phyloP scores from a whole-genome alignment of 768 basidiomycete genomes.

The Aureoboletus auriporus region DNA sequence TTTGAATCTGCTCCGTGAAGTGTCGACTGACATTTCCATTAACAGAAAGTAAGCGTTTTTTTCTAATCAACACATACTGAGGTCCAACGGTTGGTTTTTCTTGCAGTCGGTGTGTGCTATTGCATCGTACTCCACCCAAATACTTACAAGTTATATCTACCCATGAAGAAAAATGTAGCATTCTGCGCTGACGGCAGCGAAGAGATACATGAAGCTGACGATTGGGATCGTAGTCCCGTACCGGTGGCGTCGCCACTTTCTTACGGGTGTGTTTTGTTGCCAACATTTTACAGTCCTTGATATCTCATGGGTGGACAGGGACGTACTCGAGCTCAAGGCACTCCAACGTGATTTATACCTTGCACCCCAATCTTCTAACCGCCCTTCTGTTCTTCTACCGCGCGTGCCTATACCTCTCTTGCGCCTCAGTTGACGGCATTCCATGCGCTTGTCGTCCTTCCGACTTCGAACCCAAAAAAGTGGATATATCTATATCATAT shows the following conservation, averaged over 20 bases:
- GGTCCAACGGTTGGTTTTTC: neutral
- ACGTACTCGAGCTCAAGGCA: slow-evolving; percentile 65
- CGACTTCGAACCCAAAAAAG: no score
- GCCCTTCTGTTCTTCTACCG: slow-evolving; percentile 40
- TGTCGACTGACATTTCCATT: neutral
- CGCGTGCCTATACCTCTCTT: slow-evolving; percentile 62
- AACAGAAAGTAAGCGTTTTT: slow-evolving; percentile 17
- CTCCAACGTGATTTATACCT: slow-evolving; percentile 62
- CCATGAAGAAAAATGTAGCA: slow-evolving; percentile 50
- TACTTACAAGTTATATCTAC: neutral
- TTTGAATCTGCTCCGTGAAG: neutral
- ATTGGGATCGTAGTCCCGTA: slow-evolving; percentile 75
- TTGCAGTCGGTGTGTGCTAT: slow-evolving; percentile 11
- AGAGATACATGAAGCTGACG: slow-evolving; percentile 63
- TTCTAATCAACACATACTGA: neutral
- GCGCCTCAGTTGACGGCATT: slow-evolving; percentile 38
- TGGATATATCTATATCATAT: no score
- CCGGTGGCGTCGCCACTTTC: slow-evolving; percentile 59
- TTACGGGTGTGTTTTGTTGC: slow-evolving; percentile 55
- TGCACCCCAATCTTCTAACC: slow-evolving; percentile 47
- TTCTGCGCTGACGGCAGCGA: slow-evolving; percentile 54
- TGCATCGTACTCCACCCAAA: neutral
- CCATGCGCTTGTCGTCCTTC: no score
- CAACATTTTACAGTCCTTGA: neutral
- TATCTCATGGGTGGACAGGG: slow-evolving; percentile 33